These are phyloP conservation scores for Podospora bellae-mahoneyi DNA, from an alignment of 495 filamentous ascomycete species.

Conservation along the genomic window DNA sequence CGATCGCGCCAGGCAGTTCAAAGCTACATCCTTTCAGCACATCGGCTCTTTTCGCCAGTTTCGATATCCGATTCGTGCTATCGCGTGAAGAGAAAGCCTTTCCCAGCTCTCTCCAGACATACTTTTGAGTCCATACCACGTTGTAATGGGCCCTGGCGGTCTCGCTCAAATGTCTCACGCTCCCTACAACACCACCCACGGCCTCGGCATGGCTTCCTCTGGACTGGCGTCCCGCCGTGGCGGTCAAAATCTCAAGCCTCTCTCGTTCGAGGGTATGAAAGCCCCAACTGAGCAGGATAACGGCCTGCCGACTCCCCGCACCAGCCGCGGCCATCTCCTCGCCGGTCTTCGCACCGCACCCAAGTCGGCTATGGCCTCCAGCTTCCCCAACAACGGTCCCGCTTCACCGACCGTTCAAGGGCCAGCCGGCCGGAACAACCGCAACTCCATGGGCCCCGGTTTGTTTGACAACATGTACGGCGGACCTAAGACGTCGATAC, in stretches of 20 bases:
- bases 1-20: background rate
- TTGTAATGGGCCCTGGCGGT: slow-evolving; percentile 95
- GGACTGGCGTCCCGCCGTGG: slow-evolving; percentile 78
- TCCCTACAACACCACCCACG: slow-evolving; percentile 63
- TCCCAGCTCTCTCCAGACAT: slow-evolving; percentile 7
- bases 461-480: slow-evolving; percentile 48
- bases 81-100: background rate
- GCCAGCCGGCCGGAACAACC: slow-evolving; percentile 33
- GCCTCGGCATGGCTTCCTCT: slow-evolving; percentile 66
- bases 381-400: slow-evolving; percentile 61
- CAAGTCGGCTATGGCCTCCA: slow-evolving; percentile 67
- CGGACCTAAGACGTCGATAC: slow-evolving; percentile 53
- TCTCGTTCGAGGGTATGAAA: slow-evolving; percentile 67
- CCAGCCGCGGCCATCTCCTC: slow-evolving; percentile 90
- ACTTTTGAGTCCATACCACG: slow-evolving; percentile 20
- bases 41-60: slow-evolving; percentile 7
- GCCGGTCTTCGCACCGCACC: slow-evolving; percentile 91
- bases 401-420: slow-evolving; percentile 49
- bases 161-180: slow-evolving; percentile 99
- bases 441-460: slow-evolving; percentile 48
- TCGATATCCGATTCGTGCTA: background rate
- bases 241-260: slow-evolving; percentile 78
- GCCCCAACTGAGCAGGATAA: slow-evolving; percentile 49
- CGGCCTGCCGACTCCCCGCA: slow-evolving; percentile 73
- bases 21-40: background rate